Percentiles rank a stretch among this genome's conserved stretches.
phyloP scores from a whole-genome alignment of 352 stramenopile genomes.

The Pythium dissimile region DNA sequence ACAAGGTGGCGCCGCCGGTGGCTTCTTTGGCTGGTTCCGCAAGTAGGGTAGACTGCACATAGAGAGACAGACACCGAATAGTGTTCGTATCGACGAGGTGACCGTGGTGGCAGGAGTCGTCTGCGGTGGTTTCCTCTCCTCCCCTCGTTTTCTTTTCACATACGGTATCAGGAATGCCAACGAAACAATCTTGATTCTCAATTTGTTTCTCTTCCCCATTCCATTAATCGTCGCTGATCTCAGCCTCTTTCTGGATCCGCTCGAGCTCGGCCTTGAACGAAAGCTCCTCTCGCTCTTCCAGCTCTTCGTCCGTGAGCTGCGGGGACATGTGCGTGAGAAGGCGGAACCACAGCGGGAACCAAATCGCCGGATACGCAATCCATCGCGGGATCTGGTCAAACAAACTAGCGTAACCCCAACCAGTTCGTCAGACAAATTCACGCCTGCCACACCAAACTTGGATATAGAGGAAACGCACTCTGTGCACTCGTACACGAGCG shows the following conservation, averaged over 20 bases:
- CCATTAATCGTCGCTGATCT: constrained; percentile 16
- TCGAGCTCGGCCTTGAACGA: constrained; percentile 54
- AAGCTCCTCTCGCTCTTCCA: constrained; percentile 40
- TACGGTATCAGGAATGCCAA: constrained; percentile 3
- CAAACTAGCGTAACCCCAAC: constrained; percentile 30
- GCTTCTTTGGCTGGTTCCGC: constrained; percentile 82
- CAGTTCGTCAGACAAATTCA: not conserved
- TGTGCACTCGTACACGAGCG: constrained; percentile 67
- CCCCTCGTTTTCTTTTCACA: not conserved
- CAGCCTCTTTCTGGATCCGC: constrained; percentile 25
- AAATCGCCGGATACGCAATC: constrained; percentile 77
- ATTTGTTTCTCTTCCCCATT: not conserved
- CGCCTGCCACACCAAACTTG: too few relatives aligned
- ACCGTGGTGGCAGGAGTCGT: not conserved
- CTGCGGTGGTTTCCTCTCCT: not conserved
- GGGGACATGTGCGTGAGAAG: constrained; percentile 66
- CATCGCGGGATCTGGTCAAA: constrained; percentile 68
- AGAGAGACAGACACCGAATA: not conserved
- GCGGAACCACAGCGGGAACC: constrained; percentile 78
- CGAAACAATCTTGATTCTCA: not conserved
- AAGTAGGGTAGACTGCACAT: constrained; percentile 36
- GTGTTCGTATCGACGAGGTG: not conserved
- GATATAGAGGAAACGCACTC: constrained; percentile 39
- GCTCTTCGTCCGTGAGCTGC: constrained; percentile 51
- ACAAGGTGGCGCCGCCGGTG: constrained; percentile 27